Evolutionary conservation across 1,139 yeast genomes (phyloP).

Genomic region (Nadsonia commutata): DNA sequence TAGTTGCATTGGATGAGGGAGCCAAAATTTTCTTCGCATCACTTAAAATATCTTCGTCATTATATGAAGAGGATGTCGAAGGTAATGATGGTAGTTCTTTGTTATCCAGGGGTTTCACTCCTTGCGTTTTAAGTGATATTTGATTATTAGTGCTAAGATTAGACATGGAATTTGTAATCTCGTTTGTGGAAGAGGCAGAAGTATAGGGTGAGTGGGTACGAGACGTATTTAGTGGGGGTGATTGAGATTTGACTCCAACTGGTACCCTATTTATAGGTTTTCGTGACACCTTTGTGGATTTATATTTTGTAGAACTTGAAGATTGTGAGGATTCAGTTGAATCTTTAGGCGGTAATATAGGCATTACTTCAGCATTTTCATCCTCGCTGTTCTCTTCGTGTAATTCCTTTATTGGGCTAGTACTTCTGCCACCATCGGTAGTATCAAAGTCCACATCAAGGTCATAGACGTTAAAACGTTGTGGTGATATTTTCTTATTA

Average conservation of each 20-base stretch:
- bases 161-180: background rate
- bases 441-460: background rate
- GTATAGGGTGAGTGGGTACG: background rate
- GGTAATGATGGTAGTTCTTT: background rate
- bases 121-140: too few species aligned
- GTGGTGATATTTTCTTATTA: background rate
- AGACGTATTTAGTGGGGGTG: too few species aligned
- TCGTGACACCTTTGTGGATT: background rate
- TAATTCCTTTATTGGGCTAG: background rate
- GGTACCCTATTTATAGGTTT: background rate
- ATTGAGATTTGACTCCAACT: background rate
- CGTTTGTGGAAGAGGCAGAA: background rate
- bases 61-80: background rate
- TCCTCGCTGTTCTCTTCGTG: too few species aligned
- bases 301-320: too few species aligned
- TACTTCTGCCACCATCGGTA: background rate
- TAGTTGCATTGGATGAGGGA: background rate
- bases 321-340: too few species aligned
- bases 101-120: too few species aligned
- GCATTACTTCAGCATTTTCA: too few species aligned
- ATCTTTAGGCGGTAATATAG: too few species aligned
- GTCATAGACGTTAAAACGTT: background rate
- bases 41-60: background rate
- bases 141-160: background rate
- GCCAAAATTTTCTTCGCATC: background rate